Evolutionary conservation across 176 grass and related monocot genomes (phyloP), one percentile per base, ranked within the genome.

Genomic region (Hsuehochloa calcarea): DNA sequence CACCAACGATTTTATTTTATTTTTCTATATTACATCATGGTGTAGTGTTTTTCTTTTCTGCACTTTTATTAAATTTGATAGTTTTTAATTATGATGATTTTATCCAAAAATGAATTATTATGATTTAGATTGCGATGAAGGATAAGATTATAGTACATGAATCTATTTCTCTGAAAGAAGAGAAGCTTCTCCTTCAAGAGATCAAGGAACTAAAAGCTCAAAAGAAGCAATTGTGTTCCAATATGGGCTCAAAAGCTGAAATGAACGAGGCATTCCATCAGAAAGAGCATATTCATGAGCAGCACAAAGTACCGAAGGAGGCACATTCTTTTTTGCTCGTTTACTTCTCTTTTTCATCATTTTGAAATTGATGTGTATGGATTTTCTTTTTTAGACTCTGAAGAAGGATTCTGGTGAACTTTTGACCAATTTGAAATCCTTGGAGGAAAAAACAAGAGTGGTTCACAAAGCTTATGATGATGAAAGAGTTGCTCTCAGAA

Each of bases 181-280:
- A 99, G 84, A 99, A 96, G 19, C 23, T 81, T 70, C 77, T 93
- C 39, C 68, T 98, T 65, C 90, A 92, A 86, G 93, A 98, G 51
- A 93, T 98, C 63, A 98, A 95, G 85, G 91, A 95, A 68, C 59
- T 98, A 40, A 95, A 93, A 87, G 72, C 88, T 16, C 93, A 89
- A 77, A 87, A 81, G 44, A 95, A 96, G 65, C 87, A 96, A 16
- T 23, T 95, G 35, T 81, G 83, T 11, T 84, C 86, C 38, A 92
- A 75, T 83, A 90, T 96, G 63, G 93, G 84, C 19, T 84, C 96
- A 43, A 87, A 90, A 75, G 71, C 78, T 80, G 93, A 96, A 89
- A 95, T 99, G 38, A 87, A 84, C 76, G 88, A 96, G 70, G 88
- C 88, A 78, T 90, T 96, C 54, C 74, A 92, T 80, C 90, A 96